phyloP scores from a whole-genome alignment of 2,329 filamentous ascomycete genomes.

The Pseudogymnoascus sp. region DNA sequence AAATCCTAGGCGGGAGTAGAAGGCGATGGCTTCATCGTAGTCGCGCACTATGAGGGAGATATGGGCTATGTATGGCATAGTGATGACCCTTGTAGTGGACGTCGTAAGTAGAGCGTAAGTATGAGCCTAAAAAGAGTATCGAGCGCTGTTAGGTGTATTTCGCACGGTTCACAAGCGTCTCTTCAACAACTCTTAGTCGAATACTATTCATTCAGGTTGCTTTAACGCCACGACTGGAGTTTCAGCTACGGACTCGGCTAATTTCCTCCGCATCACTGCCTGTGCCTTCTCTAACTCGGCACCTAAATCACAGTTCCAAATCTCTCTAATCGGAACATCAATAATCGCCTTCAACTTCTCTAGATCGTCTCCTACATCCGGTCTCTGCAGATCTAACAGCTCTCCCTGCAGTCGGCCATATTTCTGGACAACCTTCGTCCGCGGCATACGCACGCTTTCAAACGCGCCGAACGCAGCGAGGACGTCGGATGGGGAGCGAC shows the following conservation, averaged over 20 bases:
- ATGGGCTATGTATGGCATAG: background rate
- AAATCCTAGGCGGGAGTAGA: background rate
- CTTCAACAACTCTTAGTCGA: too few relatives aligned
- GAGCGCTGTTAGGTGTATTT: too few relatives aligned
- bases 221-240: background rate
- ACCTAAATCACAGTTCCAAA: slow-evolving; percentile 31
- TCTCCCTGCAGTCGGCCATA: slow-evolving; percentile 7
- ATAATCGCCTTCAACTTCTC: slow-evolving; percentile 31
- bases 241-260: background rate
- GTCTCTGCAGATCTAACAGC: slow-evolving; percentile 39
- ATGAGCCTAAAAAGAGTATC: too few relatives aligned
- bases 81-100: too few relatives aligned
- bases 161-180: too few relatives aligned
- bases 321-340: slow-evolving; percentile 30
- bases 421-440: slow-evolving; percentile 13
- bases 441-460: slow-evolving; percentile 34
- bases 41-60: slow-evolving; percentile 3
- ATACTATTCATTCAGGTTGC: too few relatives aligned
- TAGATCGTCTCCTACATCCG: slow-evolving; percentile 30
- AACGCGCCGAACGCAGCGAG: slow-evolving; percentile 40
- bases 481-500: slow-evolving; percentile 27
- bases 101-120: too few relatives aligned
- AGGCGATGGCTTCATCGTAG: slow-evolving; percentile 7
- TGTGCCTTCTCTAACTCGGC: slow-evolving; percentile 34
- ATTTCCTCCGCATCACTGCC: slow-evolving; percentile 25